phyloP scores from a whole-genome alignment of 2,329 filamentous ascomycete species.

The Penicillium sp. region DNA sequence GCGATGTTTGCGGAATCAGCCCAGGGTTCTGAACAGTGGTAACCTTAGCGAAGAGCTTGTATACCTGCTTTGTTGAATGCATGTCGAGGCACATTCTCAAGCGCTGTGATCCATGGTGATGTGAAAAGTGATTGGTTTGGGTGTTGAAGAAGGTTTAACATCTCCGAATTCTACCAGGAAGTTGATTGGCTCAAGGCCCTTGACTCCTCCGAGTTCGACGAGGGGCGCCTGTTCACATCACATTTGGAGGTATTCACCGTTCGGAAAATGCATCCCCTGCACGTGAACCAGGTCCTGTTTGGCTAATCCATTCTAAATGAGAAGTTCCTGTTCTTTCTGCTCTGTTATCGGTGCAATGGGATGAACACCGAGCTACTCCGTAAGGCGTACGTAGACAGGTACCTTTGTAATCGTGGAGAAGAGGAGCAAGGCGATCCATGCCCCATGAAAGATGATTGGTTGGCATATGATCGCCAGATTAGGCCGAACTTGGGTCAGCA shows the following conservation, averaged over 20 bases:
- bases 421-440: neutral
- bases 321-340: neutral
- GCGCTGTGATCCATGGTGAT: constrained; percentile 16
- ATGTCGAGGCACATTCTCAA: constrained; percentile 12
- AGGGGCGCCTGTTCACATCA: neutral
- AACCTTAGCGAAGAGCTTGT: constrained; percentile 5
- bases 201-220: neutral
- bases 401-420: constrained; percentile 11
- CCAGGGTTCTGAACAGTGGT: constrained; percentile 13
- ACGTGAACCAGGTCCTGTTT: constrained; percentile 21
- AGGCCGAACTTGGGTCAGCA: constrained; percentile 4
- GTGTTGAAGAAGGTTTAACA: constrained; percentile 6
- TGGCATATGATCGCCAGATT: neutral
- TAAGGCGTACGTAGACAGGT: neutral
- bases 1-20: constrained; percentile 21
- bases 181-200: constrained; percentile 4
- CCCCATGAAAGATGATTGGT: constrained; percentile 3
- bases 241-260: constrained; percentile 7
- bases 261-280: constrained; percentile 15
- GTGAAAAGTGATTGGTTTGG: constrained; percentile 21
- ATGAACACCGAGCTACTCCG: constrained; percentile 4
- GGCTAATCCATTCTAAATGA: neutral
- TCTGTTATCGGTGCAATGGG: neutral
- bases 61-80: constrained; percentile 15
- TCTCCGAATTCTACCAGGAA: neutral